Percentiles rank a stretch among this genome's conserved stretches.
Evolutionary conservation across 2,329 filamentous ascomycete species (phyloP).

Genomic region (Aspergillus pseudoviridinutans): DNA sequence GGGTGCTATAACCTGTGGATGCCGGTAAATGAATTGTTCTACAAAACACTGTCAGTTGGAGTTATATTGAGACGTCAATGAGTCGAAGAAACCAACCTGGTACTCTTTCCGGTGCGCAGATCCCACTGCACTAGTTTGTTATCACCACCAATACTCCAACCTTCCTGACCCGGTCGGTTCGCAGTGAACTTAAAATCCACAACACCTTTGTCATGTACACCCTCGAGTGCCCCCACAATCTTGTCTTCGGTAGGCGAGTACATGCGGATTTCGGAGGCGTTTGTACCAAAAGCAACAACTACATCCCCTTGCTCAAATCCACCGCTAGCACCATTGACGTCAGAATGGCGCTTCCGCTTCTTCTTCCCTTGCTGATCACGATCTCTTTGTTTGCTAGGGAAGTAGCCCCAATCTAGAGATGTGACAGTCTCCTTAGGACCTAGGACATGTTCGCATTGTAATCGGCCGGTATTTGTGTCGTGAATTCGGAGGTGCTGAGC

Average conservation of each 20-base stretch:
- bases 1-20: conserved; percentile 34
- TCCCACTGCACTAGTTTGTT: conserved; percentile 53
- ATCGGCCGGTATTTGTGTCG: conserved; percentile 46
- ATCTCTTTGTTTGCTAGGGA: conserved; percentile 31
- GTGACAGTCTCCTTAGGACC: conserved; percentile 46
- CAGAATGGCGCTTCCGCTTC: conserved; percentile 48
- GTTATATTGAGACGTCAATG: conserved; percentile 3
- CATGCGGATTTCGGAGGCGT: conserved; percentile 46
- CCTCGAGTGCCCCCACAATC: conserved; percentile 42
- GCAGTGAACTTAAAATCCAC: conserved; percentile 50
- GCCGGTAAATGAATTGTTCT: conserved; percentile 44
- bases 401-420: conserved; percentile 50
- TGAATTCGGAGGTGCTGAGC: conserved; percentile 51
- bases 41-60: conserved; percentile 11
- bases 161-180: conserved; percentile 36
- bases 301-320: conserved; percentile 38
- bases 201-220: conserved; percentile 46
- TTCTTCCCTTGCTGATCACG: conserved; percentile 43
- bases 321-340: conserved; percentile 35
- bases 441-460: conserved; percentile 49
- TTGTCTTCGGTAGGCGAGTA: conserved; percentile 48
- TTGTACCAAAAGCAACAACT: conserved; percentile 49
- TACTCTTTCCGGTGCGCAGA: conserved; percentile 39
- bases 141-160: conserved; percentile 53
- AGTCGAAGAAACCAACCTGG: conserved; percentile 35